Evolutionary conservation across 768 basidiomycete genomes (phyloP), one percentile per base, ranked within the genome.

Genomic region (Mycena rosella): DNA sequence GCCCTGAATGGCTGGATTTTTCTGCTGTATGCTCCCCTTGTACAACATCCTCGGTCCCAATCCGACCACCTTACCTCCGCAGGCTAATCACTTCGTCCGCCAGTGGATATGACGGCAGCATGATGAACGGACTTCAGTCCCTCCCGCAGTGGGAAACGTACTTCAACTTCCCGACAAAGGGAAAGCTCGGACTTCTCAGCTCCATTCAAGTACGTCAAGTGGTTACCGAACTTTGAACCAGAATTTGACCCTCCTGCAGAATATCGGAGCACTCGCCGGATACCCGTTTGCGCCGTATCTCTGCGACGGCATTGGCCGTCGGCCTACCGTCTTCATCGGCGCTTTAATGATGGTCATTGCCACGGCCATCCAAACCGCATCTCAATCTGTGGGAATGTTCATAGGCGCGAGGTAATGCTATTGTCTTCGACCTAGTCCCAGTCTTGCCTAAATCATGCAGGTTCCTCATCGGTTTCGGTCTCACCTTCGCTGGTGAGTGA

Each of bases 1-100:
- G 63, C 72, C 47, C 87, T 93, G 69, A 87, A 94, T 73, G 85
- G 79, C 32, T 93, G 92, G 92, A 89, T 92, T 63, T 76, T 88
- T 29, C 81, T 93, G 42, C 81, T 91, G 88, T 90, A 62, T 48
- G 87, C 11, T 11, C 32, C 6, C 32, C 32, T 34, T 32, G 26
- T 7, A 47, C 32, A 44, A 7, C 4, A 22, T 52, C 11, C 27
- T 5, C 3, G 30, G n/a, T 55, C 32, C 38, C 24, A 24, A 30
- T 10, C 48, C 30, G 15, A 29, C 18, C 38, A 44, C 40, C n/a
- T n/a, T 44, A n/a, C 29, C n/a, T 53, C 24, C 55, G 18, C 60
- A 90, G 89, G 55, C 86, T 93, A 70, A 89, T 92, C 72, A 92
- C 91, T 7, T 91, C 91, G 26, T 90, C 89, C 13, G 91, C 89